Evolutionary conservation across 2,329 filamentous ascomycete genomes (phyloP), one percentile per base, ranked within the genome.

Genomic region (Phoma sp.): DNA sequence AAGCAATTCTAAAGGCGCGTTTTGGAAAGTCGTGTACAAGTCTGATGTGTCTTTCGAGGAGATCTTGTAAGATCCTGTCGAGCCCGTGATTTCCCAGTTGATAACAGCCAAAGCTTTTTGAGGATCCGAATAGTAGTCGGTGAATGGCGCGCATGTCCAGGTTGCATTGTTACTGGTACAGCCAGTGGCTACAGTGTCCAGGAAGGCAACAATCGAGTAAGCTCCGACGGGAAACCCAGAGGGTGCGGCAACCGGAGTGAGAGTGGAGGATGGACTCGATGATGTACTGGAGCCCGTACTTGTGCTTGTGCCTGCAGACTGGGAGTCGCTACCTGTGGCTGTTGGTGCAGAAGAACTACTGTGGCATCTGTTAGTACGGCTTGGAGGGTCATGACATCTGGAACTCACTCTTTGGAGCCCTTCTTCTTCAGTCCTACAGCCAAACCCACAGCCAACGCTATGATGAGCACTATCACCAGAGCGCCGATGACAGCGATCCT

Each of bases 61-160:
- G 58, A 87, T 82, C 39, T 74, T 74, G 70, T 81, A 86, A 1
- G 60, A 58, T 4, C 63, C 68, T 4, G 55, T 14, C 0, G 76
- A 73, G 1, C 75, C 74, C 2, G 72, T 71, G 52, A 90, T 85
- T 53, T 82, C 78, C 86, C 86, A 89, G 67, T 83, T 80, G 70
- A 89, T 88, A 6, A 79, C 82, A 0, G 82, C 78, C 4, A 79
- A 68, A 18, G 77, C 74, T 4, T 73, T 73, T 6, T 76, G 69
- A 8, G 68, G 65, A 11, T 77, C 71, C 13, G 74, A 61, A 41
- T 75, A 71, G 72, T 83, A 86, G 27, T 78, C 78, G 2, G 72
- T 75, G 64, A 82, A 83, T 1, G 86, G 85, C 56, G 81, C 83
- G 76, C 87, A 90, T 49, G 78, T 77, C 84, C 86, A 90, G 1